Evolutionary conservation across 1,139 yeast genomes (phyloP), one percentile per base, ranked within the genome.

Genomic region (Pichia sp.): DNA sequence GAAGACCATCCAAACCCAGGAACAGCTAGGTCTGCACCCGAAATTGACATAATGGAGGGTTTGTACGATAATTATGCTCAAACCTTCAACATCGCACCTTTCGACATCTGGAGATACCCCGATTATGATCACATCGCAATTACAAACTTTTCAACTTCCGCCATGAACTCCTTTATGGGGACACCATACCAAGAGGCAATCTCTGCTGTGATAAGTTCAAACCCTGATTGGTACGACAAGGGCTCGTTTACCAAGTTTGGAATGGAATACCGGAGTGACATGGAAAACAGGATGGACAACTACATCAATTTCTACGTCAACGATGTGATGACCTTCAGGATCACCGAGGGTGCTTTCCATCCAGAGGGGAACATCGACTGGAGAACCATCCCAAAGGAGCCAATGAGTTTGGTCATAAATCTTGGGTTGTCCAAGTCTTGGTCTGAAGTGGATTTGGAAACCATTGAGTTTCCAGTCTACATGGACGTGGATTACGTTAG

Each of bases 231-330:
- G 87, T 82, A 81, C 65, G 78, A 65, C 13, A 55, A 55, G 15
- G 59, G 62, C 47, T 49, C 57, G 36, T 93, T 74, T 75, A 98
- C 92, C 70, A 78, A 75, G 45, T 90, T 80, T 66, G 93, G 89
- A 1, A 84, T 80, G 62, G 97, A 92, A 70, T 90, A 86, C 66
- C 67, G 82, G 59, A 84, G 86, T 66, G 93, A 85, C 66, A 52
- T 49, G 49, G 34, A 32, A 71, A 78, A 59, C 72, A 72, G 32
- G 68, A 74, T 49, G 97, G 97, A 5, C 90, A 89, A 68, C 75
- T 87, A 59, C 79, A 85, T 52, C 92, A 97, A 96, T 85, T 79
- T 46, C 34, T 46, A 62, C 62, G 79, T 81, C 15, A 86, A 86
- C 40, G 73, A 75, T 48, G 72, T 75, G 19, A 82, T 85, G 49